Conservation (phyloP, 2,329 filamentous ascomycete genomes). For the Aspergillus japonicus region DNA sequence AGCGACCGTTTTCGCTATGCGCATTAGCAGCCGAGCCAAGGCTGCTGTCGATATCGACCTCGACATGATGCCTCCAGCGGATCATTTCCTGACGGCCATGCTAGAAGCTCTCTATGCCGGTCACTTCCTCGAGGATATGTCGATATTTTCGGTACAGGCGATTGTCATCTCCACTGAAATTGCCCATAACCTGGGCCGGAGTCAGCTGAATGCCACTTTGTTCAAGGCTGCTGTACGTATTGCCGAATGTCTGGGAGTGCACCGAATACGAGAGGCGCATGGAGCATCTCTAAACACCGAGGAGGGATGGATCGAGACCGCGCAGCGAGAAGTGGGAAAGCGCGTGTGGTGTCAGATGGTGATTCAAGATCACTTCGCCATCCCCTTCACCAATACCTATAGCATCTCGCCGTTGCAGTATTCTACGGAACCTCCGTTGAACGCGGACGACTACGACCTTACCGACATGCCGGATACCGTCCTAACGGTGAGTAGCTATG, state of each 20-base stretch:
- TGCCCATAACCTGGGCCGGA: slow-evolving; percentile 40
- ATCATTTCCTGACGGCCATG: slow-evolving; percentile 34
- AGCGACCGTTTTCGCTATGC: slow-evolving; percentile 26
- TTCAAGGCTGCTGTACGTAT: slow-evolving; percentile 38
- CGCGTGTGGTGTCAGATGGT: slow-evolving; percentile 41
- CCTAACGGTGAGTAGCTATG: slow-evolving; percentile 27
- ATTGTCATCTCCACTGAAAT: slow-evolving; percentile 39
- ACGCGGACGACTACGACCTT: slow-evolving; percentile 37
- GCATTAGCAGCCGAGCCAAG: slow-evolving; percentile 23
- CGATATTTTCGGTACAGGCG: slow-evolving; percentile 35
- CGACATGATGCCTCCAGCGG: slow-evolving; percentile 23
- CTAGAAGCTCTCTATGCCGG: slow-evolving; percentile 32
- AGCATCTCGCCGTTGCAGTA: slow-evolving; percentile 39
- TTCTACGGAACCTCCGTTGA: slow-evolving; percentile 32
- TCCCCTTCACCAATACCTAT: slow-evolving; percentile 40
- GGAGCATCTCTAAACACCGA: slow-evolving; percentile 8
- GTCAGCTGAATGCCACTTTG: slow-evolving; percentile 36
- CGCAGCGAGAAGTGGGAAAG: slow-evolving; percentile 35
- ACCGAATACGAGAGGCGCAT: slow-evolving; percentile 25
- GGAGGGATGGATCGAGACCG: slow-evolving; percentile 25
- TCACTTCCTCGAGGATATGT: slow-evolving; percentile 35
- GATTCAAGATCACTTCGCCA: slow-evolving; percentile 40
- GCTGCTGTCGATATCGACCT: slow-evolving; percentile 19
- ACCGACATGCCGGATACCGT: slow-evolving; percentile 17
- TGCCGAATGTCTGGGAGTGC: slow-evolving; percentile 31